Evolutionary conservation across 371 early-diverging fungal species (phyloP), one percentile per base, ranked within the genome.

Genomic region (Mortierella sp.): DNA sequence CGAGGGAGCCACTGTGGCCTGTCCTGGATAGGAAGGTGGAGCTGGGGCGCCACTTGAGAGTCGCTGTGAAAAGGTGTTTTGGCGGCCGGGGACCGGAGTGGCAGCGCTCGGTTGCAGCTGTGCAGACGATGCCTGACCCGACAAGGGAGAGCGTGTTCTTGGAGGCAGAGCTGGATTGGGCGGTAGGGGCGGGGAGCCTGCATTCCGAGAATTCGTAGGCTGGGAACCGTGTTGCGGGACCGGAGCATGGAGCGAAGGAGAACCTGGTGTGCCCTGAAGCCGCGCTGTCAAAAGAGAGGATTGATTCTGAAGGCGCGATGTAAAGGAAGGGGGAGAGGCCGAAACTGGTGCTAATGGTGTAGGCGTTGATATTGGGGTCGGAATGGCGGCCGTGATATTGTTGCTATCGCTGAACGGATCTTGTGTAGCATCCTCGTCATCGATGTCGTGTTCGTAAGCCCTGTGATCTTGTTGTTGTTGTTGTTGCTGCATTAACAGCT

Each of bases 111-210:
- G 16, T 10, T 60, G 24, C 31, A 50, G 61, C 39, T 59, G 74
- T 24, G 38, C 42, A 10, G 68, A 30, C 28, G 74, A 23, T 41
- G 61, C 41, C 24, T 31, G 57, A 16, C 59, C 57, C 8, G 65
- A 58, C 10, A 74, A 42, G n/a, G 76, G 76, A 4, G 76, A 74
- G 39, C 76, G 64, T n/a, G 76, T 51, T 38, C 76, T 58, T 19
- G 58, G 70, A 27, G 76, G 76, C 13, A 72, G 64, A 13, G 62
- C 19, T 0, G 70, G 72, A 18, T 53, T 31, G 10, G 67, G 30
- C 34, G 54, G 43, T 26, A 62, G 67, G 14, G 72, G 72, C 5
- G 73, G 67, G 19, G 72, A 65, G 50, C 67, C 58, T 31, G 58
- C 27, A 18, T 58, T 51, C 24, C 58, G 54, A 3, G 67, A 51